Base-by-base conservation (phyloP, 2,329 filamentous ascomycete genomes). In the Penicillium sp. region DNA sequence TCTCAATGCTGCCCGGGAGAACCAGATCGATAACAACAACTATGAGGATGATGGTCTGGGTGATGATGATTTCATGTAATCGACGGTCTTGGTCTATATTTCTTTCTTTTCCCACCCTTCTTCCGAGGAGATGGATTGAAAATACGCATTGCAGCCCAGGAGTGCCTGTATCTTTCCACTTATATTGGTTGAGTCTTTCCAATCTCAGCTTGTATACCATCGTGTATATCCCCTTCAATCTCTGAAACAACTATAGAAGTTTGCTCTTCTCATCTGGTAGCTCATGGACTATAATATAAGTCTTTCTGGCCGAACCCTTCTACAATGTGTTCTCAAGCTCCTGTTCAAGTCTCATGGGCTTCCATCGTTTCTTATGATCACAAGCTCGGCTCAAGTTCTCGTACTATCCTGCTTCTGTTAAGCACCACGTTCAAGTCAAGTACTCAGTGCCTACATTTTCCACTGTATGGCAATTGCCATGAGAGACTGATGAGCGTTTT, bases 31-130 rank as follows among this genome's bases (percentile, higher is more conserved):
- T 70, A 83, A 82, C n/a, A 81, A 80, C 49, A 77, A 82, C 42
- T 95, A 97, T 65, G 88, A 89, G 27, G 87, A 89, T 53, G 92
- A 88, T 74, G 92, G 95, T 82, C 89, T 78, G 79, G 89, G 84
- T 46, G 74, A 76, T 55, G 73, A 74, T 61, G 73, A 76, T 55
- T 76, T 76, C 57, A 76, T 76, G 73, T 76, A 68, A 74, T 62
- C 56, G 51, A 40, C 48, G 50, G 47, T 18, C 15, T 37, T 35
- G 35, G 44, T 41, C 12, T 18, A n/a, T 29, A n/a, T 42, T 41
- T 24, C 9, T 41, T 50, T 45, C 51, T 50, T 46, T 29, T 52
- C 47, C 38, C 37, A 42, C 25, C 44, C 32, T 41, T 42, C 49
- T 24, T 42, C 53, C 37, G 4, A 38, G 10, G 50, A 27, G 31